phyloP scores from a whole-genome alignment of 805 yeast genomes.

The Candida palmyrensis region DNA sequence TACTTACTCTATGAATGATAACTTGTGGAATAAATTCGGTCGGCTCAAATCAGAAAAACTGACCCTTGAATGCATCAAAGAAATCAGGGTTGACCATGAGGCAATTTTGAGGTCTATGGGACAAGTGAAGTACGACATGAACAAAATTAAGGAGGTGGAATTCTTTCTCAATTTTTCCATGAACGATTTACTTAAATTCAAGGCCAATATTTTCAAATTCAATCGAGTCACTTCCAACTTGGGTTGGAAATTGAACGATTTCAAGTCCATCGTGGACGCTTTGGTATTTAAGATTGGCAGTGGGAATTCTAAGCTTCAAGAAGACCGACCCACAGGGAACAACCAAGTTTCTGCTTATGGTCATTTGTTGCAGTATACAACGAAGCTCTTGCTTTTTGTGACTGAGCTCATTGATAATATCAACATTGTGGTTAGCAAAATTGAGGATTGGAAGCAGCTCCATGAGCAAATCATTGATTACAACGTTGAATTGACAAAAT shows the following conservation, averaged over 20 bases:
- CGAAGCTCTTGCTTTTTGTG: conserved; percentile 21
- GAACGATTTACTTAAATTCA: conserved; percentile 34
- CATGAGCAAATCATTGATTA: conserved; percentile 20
- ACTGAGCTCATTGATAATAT: conserved; percentile 20
- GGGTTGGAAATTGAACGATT: conserved; percentile 30
- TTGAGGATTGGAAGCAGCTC: conserved; percentile 26
- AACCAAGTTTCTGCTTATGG: conserved; percentile 9
- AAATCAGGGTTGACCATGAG: conserved; percentile 16
- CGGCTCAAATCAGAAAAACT: conserved; percentile 15
- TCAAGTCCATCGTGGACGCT: conserved; percentile 14
- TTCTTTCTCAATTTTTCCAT: conserved; percentile 44
- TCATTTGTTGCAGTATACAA: conserved; percentile 11
- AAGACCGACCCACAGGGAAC: not conserved
- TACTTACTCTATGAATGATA: conserved; percentile 5
- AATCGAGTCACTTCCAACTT: conserved; percentile 31
- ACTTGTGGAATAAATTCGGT: conserved; percentile 6
- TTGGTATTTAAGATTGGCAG: too few relatives aligned
- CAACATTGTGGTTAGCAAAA: conserved; percentile 15
- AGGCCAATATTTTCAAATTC: conserved; percentile 23
- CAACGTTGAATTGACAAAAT: conserved; percentile 23
- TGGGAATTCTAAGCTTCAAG: conserved; percentile 2
- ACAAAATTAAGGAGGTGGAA: conserved; percentile 35
- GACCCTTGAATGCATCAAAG: conserved; percentile 29
- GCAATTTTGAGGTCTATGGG: conserved; percentile 16
- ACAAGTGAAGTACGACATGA: conserved; percentile 17